Percentiles rank a stretch among this genome's conserved stretches.
phyloP scores from a whole-genome alignment of 208 protist species.

The Trypanosoma lewisi region DNA sequence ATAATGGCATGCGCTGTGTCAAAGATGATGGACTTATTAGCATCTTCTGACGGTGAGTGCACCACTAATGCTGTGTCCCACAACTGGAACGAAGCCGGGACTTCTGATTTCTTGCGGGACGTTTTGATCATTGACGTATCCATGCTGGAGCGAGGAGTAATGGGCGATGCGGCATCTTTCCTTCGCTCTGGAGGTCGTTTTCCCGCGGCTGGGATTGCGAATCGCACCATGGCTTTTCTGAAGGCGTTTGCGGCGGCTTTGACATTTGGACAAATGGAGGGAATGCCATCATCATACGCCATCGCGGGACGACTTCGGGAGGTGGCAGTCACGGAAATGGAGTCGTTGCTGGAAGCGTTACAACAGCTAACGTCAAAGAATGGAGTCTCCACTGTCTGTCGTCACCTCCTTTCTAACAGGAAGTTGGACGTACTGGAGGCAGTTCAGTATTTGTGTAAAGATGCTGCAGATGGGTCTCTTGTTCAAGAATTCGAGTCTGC shows the following conservation, averaged over 20 bases:
- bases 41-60: not conserved
- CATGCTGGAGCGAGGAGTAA: constrained; percentile 10
- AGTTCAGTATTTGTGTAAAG: not conserved
- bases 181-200: constrained; percentile 7
- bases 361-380: not conserved
- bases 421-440: not conserved
- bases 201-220: not conserved
- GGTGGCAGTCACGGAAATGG: constrained; percentile 18
- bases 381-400: constrained; percentile 16
- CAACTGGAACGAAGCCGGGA: constrained; percentile 10
- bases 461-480: not conserved
- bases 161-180: constrained; percentile 13
- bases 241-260: constrained; percentile 35
- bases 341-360: constrained; percentile 17
- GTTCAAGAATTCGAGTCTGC: not conserved
- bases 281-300: constrained; percentile 2
- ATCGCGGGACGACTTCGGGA: constrained; percentile 2
- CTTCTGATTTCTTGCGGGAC: constrained; percentile 6
- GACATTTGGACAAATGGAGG: constrained; percentile 22
- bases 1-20: constrained; percentile 22
- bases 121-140: constrained; percentile 16
- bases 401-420: constrained; percentile 2
- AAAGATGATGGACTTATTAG: constrained; percentile 29
- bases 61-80: not conserved
- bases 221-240: constrained; percentile 27